A percentile compares a stretch with the other conserved stretches of the same genome.
Evolutionary conservation across 2,329 filamentous ascomycete genomes (phyloP).

Genomic region (Talaromyces verruculosus): DNA sequence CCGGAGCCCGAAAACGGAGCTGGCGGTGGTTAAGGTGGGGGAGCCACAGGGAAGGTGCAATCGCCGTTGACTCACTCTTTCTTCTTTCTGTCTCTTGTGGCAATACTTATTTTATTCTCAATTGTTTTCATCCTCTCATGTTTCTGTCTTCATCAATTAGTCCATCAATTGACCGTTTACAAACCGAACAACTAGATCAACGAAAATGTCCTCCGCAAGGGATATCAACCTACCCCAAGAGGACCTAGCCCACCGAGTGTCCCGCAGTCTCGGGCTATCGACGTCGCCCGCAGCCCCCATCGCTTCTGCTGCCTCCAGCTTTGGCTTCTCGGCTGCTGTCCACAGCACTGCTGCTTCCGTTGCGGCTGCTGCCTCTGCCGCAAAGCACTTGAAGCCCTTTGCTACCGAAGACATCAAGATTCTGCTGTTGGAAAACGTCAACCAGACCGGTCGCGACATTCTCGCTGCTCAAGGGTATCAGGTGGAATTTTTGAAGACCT

Average conservation of each 20-base stretch:
- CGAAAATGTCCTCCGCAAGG: slow-evolving; percentile 33
- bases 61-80: slow-evolving; percentile 11
- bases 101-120: background rate
- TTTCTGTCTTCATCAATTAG: background rate
- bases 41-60: slow-evolving; percentile 3
- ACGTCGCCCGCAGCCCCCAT: slow-evolving; percentile 74
- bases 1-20: slow-evolving; percentile 23
- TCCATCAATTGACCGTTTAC: background rate
- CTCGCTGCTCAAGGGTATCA: slow-evolving; percentile 87
- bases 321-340: slow-evolving; percentile 50
- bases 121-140: background rate
- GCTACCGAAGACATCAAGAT: slow-evolving; percentile 96
- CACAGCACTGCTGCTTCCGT: slow-evolving; percentile 40
- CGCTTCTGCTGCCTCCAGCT: slow-evolving; percentile 69
- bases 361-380: slow-evolving; percentile 35
- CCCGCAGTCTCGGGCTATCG: slow-evolving; percentile 66
- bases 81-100: background rate
- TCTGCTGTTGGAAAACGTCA: slow-evolving; percentile 91
- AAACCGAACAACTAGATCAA: background rate
- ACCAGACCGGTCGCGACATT: slow-evolving; percentile 82
- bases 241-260: slow-evolving; percentile 45
- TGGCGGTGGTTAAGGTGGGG: slow-evolving; percentile 16
- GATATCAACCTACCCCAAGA: slow-evolving; percentile 35
- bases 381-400: slow-evolving; percentile 90
- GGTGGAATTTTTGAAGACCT: slow-evolving; percentile 86